Base-by-base conservation (phyloP, 768 basidiomycete species). In the Pleurotus djamor region DNA sequence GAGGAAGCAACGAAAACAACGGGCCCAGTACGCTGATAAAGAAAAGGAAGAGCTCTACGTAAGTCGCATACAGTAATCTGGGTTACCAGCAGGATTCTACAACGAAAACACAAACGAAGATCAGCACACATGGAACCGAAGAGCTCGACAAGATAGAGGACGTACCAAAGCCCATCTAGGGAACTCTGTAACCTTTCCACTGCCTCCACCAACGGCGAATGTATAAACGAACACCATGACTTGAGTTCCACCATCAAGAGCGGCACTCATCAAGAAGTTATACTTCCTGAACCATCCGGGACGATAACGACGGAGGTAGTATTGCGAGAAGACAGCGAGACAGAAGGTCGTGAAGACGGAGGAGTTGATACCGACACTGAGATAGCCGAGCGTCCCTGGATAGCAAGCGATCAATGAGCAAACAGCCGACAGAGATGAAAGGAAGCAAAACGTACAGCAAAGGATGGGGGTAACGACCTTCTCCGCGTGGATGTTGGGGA, bases 281-380 rank as follows among this genome's bases (percentile, higher is more conserved):
- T 81, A 81, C 64, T 80, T 81, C 60, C 75, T 70, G 74, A 78
- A 83, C 74, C 77, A 82, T 14, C 72, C 66, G 14, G 79, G 73
- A 32, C 76, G 74, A 59, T 78, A 76, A 43, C 65, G 67, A 43
- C 81, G 69, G 9, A 79, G 67, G 52, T 76, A 82, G 66, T 73
- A 80, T 61, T 80, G 80, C 10, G 79, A 80, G 63, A 81, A 76
- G 28, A 79, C 67, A 47, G 76, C 79, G 32, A 81, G 63, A n/a
- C 65, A 64, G 69, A 82, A 80, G 1, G 76, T 72, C 7, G 72
- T 74, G 64, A 82, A 79, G 21, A 82, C 74, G 7, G 76, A 80
- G 9, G 78, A 79, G 73, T 86, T 86, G 68, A 86, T 82, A 13
- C 84, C 84, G 56, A 82, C 82, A 59, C 77, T 76, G 55, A 84